Evolutionary conservation across 2,329 filamentous ascomycete genomes (phyloP), one percentile per base, ranked within the genome.

Genomic region (Penicillium polonicum): DNA sequence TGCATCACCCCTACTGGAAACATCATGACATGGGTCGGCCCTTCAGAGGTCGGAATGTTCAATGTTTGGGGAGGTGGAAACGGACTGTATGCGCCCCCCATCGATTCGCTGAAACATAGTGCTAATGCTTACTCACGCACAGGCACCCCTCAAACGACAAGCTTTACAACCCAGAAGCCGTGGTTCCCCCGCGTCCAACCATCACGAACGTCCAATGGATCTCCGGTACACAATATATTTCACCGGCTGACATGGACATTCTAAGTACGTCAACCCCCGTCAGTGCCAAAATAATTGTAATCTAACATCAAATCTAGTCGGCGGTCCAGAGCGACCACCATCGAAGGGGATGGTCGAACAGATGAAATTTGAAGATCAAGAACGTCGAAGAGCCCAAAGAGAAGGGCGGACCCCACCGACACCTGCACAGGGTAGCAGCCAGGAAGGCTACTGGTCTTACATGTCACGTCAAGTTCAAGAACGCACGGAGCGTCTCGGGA

Each of bases 171-270:
- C 87, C 90, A 0, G 82, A 89, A 57, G 83, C 90, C 0, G 71
- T 83, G 17, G 83, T 89, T 23, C 93, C 92, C 2, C 83, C 91
- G 13, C 86, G 94, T 2, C 94, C 94, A 1, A 96, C 92, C 0
- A 99, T 99, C 59, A 95, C 90, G 21, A 96, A 95, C 68, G 76
- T 99, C 38, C 92, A 97, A 76, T 99, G 94, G 94, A 91, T 99
- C 52, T 89, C 92, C 0, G 94, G 94, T 4, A 97, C 93, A 1
- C 93, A 97, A 74, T 89, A 95, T 67, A 84, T 99, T 45, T 91
- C 91, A 1, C 88, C 91, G 0, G 82, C 87, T 2, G 94, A 99
- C 68, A 86, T 99, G 69, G 94, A 97, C 69, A 77, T 96, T 2
- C 80, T 99, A 2, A 94, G 80, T 81, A 73, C 65, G 76, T 69